These are phyloP conservation scores for Papiliotrema nemorosa DNA, from an alignment of 1,284 basidiomycete genomes.

Conservation along the genomic window DNA sequence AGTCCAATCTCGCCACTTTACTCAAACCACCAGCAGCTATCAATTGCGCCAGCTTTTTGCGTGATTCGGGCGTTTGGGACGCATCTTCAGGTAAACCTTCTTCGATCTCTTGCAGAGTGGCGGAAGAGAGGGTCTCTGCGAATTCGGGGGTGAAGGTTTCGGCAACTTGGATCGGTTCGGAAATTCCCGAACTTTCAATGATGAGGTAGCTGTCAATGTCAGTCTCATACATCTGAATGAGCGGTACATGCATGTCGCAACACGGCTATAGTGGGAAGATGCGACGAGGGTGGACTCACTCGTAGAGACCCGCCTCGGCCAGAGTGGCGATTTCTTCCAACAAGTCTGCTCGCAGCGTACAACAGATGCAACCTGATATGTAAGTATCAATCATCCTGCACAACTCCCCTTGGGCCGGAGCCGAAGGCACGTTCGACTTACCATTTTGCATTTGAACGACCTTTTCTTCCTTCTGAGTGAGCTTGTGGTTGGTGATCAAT, in stretches of 20 bases:
- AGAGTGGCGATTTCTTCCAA: slow-evolving; percentile 52
- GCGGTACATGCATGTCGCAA: too few relatives aligned
- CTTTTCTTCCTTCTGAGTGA: slow-evolving; percentile 49
- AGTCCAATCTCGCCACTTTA: slow-evolving; percentile 40
- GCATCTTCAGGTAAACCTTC: slow-evolving; percentile 25
- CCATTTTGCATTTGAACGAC: slow-evolving; percentile 53
- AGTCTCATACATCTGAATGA: too few relatives aligned
- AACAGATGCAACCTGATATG: slow-evolving; percentile 51
- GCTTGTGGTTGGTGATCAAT: slow-evolving; percentile 47
- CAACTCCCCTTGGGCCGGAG: background rate
- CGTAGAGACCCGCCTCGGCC: slow-evolving; percentile 45
- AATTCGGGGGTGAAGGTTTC: slow-evolving; percentile 50
- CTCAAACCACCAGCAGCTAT: slow-evolving; percentile 50
- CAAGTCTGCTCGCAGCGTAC: slow-evolving; percentile 53
- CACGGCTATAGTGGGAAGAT: too few relatives aligned
- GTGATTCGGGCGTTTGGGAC: slow-evolving; percentile 8
- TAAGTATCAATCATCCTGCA: background rate
- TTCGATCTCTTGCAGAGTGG: slow-evolving; percentile 38
- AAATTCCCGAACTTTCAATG: slow-evolving; percentile 52
- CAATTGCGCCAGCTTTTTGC: slow-evolving; percentile 45
- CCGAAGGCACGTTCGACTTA: slow-evolving; percentile 4
- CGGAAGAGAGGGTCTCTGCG: slow-evolving; percentile 44
- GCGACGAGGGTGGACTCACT: slow-evolving; percentile 20
- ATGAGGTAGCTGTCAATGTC: slow-evolving; percentile 40
- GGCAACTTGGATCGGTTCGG: slow-evolving; percentile 52